Base-by-base conservation (phyloP, 805 yeast genomes). In the Candida qinlingensis region DNA sequence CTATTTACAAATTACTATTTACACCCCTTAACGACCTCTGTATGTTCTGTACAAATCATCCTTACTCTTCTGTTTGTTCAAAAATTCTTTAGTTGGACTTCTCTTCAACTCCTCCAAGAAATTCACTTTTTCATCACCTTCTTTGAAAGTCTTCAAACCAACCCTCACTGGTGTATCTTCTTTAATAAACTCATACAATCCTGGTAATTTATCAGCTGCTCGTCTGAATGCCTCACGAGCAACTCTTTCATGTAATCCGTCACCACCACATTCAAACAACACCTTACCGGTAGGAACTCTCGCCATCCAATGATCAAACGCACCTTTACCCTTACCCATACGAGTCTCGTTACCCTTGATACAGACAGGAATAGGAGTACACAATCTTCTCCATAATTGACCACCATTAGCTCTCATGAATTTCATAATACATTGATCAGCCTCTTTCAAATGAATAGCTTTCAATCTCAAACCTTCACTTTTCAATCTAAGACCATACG, bases 261-360 rank as follows among this genome's bases (percentile, higher is more conserved):
- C 84, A 53, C 85, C 86, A 38, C 71, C 73, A 62, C 91, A 81
- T 71, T 94, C 99, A 62, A 91, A 89, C 26, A 91, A 73, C 39
- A 94, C 82, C 63, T 90, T 91, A 4, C 99, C 99, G 0, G 97
- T 91, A 38, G 98, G 96, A 11, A 94, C 94, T 61, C 99, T 81
- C 34, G 83, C 87, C 60, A 96, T 95, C 98, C 98, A 94, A 72
- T 89, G 94, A 61, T 89, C 96, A 64, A 94, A 92, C 0, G 91
- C 85, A 70, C 99, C 99, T 70, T 94, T 94, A 73, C 99, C 99
- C 69, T 94, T 94, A 74, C 99, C 99, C 99, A 94, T 94, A 83
- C 99, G 94, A 9, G 97, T 89, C 67, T 94, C 97, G 67, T 94
- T 94, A 72, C 99, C 99, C 72, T 94, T 94, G 53, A 87, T 81